phyloP scores from a whole-genome alignment of 1,139 yeast genomes.

The Kluyveromyces sp. region DNA sequence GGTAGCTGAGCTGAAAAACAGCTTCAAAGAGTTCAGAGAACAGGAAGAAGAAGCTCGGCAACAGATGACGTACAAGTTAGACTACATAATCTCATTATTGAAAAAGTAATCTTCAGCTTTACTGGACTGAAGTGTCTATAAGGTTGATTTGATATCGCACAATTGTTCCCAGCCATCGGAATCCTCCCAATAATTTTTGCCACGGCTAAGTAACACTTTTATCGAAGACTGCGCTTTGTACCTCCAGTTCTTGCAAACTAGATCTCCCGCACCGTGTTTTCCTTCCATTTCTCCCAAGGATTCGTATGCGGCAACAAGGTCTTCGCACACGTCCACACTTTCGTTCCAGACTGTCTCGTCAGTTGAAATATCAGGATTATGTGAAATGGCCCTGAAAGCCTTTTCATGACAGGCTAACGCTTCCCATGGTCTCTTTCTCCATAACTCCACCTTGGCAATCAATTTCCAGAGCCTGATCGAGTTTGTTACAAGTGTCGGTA shows the following conservation, averaged over 20 bases:
- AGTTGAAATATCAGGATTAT: conserved; percentile 56
- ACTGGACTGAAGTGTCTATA: no score
- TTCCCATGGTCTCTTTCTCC: conserved; percentile 85
- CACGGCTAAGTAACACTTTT: conserved; percentile 72
- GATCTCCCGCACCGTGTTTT: conserved; percentile 71
- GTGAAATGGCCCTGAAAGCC: conserved; percentile 69
- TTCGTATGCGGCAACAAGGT: conserved; percentile 80
- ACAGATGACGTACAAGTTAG: conserved; percentile 12
- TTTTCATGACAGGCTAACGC: conserved; percentile 82
- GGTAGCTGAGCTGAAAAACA: not conserved
- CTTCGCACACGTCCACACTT: conserved; percentile 74
- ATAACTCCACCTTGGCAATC: conserved; percentile 74
- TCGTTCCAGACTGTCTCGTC: conserved; percentile 65
- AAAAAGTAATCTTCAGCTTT: no score
- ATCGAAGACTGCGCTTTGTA: conserved; percentile 71
- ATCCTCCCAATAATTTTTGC: conserved; percentile 73
- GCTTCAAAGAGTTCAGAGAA: conserved; percentile 4
- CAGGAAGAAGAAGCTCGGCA: conserved; percentile 12
- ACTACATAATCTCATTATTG: conserved; percentile 11
- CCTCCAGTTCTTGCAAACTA: conserved; percentile 89
- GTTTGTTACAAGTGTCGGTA: conserved; percentile 65
- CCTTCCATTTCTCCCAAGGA: conserved; percentile 84
- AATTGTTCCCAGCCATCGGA: conserved; percentile 70
- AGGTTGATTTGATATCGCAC: conserved; percentile 41
- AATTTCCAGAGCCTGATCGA: conserved; percentile 77